Percentiles rank a stretch among this genome's conserved stretches.
phyloP scores from a whole-genome alignment of 2,329 filamentous ascomycete genomes.

The Rhynchosporium graminicola region DNA sequence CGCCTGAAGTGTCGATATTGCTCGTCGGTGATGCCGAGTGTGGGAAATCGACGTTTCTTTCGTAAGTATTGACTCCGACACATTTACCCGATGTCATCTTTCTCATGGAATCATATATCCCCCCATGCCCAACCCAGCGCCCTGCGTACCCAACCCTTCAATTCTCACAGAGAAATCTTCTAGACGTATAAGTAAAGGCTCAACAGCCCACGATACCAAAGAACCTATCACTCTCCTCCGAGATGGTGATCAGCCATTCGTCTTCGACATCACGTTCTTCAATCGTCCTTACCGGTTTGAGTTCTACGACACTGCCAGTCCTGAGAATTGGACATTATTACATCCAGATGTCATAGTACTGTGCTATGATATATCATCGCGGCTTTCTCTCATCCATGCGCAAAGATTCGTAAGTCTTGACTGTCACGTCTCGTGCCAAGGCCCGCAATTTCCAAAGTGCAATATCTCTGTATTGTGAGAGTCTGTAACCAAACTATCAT shows the following conservation, averaged over 20 bases:
- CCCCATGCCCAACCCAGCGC: neutral
- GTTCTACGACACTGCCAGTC: constrained; percentile 60
- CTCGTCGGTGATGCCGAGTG: constrained; percentile 58
- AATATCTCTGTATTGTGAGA: neutral
- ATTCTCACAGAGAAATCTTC: neutral
- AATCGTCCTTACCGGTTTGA: constrained; percentile 54
- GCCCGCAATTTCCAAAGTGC: neutral
- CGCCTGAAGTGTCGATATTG: constrained; percentile 52
- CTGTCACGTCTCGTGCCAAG: neutral
- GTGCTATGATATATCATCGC: constrained; percentile 63
- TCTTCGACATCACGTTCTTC: constrained; percentile 54
- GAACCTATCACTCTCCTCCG: constrained; percentile 52
- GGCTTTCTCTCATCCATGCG: constrained; percentile 59
- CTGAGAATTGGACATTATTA: constrained; percentile 59
- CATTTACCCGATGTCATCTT: neutral
- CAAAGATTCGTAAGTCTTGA: constrained; percentile 52
- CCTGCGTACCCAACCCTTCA: neutral
- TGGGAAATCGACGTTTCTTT: constrained; percentile 62
- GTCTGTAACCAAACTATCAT: neutral
- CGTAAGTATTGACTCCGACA: constrained; percentile 46
- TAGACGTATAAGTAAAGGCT: constrained; percentile 55
- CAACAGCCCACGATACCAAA: constrained; percentile 44
- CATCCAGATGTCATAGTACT: constrained; percentile 59
- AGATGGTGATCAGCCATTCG: constrained; percentile 61
- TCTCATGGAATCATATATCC: neutral